Conservation (phyloP, 805 yeast genomes). For the Barnettozyma siamensis region DNA sequence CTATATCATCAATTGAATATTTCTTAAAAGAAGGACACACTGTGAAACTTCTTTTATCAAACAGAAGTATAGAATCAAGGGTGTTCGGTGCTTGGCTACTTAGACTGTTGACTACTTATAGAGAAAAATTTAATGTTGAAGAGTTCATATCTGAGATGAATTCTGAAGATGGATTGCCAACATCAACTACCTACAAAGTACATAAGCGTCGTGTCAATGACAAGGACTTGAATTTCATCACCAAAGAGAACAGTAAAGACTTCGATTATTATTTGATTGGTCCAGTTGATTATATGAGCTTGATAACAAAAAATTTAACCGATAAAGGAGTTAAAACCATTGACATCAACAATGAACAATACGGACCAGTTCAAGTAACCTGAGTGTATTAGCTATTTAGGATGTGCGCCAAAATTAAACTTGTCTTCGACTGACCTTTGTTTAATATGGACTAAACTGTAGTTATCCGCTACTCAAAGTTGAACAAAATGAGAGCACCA, state of each 20-base stretch:
- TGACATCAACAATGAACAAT: background rate
- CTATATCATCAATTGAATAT: conserved; percentile 44
- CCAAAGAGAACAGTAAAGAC: conserved; percentile 5
- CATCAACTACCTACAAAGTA: conserved; percentile 3
- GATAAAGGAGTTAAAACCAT: background rate
- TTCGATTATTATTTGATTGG: conserved; percentile 20
- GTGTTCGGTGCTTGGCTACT: conserved; percentile 14
- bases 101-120: conserved; percentile 9
- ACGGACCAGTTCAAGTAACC: background rate
- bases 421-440: no score
- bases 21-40: conserved; percentile 14
- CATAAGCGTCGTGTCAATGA: conserved; percentile 7
- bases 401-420: no score
- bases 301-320: background rate
- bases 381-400: no score
- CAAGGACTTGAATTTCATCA: conserved; percentile 8
- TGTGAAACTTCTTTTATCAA: conserved; percentile 15
- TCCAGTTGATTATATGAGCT: conserved; percentile 13
- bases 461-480: no score
- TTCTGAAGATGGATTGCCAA: conserved; percentile 1
- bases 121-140: conserved; percentile 7
- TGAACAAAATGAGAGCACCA: no score
- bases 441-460: no score
- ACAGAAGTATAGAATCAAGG: conserved; percentile 8
- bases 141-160: conserved; percentile 12